Evolutionary conservation across 1,284 basidiomycete species (phyloP).

Genomic region (Neotropicomus parvogracilis): DNA sequence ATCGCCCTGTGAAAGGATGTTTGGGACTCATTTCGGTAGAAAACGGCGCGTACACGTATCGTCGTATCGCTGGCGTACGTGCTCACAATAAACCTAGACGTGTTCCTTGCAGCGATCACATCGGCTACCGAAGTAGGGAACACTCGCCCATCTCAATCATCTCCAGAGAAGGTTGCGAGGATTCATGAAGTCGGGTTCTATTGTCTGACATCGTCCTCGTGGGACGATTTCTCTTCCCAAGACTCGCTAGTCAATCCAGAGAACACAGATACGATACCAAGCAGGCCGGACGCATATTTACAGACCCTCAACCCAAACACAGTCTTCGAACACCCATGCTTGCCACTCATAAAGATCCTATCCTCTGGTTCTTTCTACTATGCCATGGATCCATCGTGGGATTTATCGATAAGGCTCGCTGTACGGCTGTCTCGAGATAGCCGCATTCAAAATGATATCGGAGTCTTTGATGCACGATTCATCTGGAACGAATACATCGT

Average conservation of each 20-base stretch:
- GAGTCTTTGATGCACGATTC: constrained; percentile 76
- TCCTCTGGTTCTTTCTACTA: constrained; percentile 94
- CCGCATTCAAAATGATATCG: constrained; percentile 50
- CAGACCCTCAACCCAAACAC: constrained; percentile 39
- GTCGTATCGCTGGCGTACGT: background rate
- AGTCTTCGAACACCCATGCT: constrained; percentile 85
- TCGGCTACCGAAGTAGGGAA: constrained; percentile 77
- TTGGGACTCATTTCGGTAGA: constrained; percentile 73
- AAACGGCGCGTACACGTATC: constrained; percentile 47
- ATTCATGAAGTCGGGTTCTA: constrained; percentile 80
- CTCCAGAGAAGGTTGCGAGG: constrained; percentile 61
- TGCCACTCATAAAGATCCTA: constrained; percentile 87
- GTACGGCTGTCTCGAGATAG: constrained; percentile 57
- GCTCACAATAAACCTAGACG: constrained; percentile 45
- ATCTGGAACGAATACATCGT: constrained; percentile 87
- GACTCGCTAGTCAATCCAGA: constrained; percentile 53
- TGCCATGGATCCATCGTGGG: constrained; percentile 78
- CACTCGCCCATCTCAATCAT: constrained; percentile 57
- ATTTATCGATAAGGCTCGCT: constrained; percentile 79
- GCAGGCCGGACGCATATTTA: constrained; percentile 46
- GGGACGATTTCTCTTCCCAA: constrained; percentile 62
- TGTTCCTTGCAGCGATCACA: constrained; percentile 76
- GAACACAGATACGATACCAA: constrained; percentile 43
- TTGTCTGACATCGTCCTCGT: constrained; percentile 63
- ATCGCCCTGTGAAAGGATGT: constrained; percentile 73